phyloP scores from a whole-genome alignment of 768 basidiomycete genomes.

The Mycena maculata region DNA sequence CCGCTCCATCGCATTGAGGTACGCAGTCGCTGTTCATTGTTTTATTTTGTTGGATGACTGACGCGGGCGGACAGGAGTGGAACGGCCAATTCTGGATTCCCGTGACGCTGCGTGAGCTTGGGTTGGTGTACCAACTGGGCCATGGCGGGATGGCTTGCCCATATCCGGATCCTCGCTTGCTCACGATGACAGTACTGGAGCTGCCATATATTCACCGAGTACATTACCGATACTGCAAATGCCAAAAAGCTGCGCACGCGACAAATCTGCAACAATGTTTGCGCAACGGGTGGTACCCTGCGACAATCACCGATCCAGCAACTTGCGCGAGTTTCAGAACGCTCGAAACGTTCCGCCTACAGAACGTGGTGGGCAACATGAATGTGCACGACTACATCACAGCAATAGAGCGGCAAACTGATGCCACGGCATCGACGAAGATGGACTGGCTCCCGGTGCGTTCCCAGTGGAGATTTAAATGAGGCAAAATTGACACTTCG shows the following conservation, averaged over 20 bases:
- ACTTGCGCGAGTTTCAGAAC: too few species aligned
- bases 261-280: slow-evolving; percentile 1
- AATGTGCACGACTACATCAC: neutral
- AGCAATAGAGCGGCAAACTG: neutral
- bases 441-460: neutral
- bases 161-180: neutral
- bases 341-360: too few species aligned
- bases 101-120: neutral
- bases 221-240: neutral
- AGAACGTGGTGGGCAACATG: too few species aligned
- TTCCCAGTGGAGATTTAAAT: neutral
- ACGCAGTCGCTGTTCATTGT: too few species aligned
- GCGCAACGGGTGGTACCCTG: slow-evolving; percentile 21
- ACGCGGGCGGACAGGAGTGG: slow-evolving; percentile 9
- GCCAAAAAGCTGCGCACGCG: neutral
- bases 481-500: neutral
- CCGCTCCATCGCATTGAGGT: too few species aligned
- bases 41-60: too few species aligned
- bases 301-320: neutral
- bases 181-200: slow-evolving; percentile 7
- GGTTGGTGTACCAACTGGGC: slow-evolving; percentile 18
- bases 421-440: neutral
- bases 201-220: neutral
- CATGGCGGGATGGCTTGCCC: slow-evolving; percentile 13
- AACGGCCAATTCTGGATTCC: slow-evolving; percentile 4